A percentile compares a stretch with the other conserved stretches of the same genome.
Evolutionary conservation across 2,329 filamentous ascomycete species (phyloP).

Genomic region (Ceratocystiopsis brevicomis): DNA sequence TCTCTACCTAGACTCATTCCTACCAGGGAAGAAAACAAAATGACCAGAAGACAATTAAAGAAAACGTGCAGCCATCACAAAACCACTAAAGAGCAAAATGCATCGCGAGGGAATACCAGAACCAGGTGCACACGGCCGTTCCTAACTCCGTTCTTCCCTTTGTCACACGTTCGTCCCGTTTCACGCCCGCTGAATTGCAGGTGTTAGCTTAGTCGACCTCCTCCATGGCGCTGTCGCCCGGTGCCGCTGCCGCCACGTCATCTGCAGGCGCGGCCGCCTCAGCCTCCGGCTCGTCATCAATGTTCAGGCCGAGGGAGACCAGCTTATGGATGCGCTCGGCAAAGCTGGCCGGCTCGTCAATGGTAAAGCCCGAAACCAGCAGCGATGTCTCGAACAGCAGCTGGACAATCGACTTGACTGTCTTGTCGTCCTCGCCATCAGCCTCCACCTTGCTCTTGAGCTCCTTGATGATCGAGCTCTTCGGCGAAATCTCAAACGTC

Average conservation of each 20-base stretch:
- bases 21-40: no score
- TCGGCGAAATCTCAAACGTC: constrained; percentile 99
- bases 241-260: constrained; percentile 40
- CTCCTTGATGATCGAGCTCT: constrained; percentile 94
- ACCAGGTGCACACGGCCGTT: no score
- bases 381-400: constrained; percentile 98
- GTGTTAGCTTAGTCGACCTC: constrained; percentile 69
- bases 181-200: no score
- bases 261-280: constrained; percentile 35
- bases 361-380: constrained; percentile 97
- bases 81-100: no score
- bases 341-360: constrained; percentile 94
- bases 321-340: constrained; percentile 99
- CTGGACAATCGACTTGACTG: constrained; percentile 97
- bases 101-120: no score
- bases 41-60: no score
- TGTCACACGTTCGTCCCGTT: no score
- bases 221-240: constrained; percentile 94
- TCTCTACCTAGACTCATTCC: no score
- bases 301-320: constrained; percentile 90
- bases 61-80: no score
- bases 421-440: constrained; percentile 95
- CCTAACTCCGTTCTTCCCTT: no score
- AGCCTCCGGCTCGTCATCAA: constrained; percentile 79
- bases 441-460: constrained; percentile 98